These are phyloP conservation scores for Citrus hindsii DNA, from an alignment of 345 rosid genomes.

Conservation along the genomic window DNA sequence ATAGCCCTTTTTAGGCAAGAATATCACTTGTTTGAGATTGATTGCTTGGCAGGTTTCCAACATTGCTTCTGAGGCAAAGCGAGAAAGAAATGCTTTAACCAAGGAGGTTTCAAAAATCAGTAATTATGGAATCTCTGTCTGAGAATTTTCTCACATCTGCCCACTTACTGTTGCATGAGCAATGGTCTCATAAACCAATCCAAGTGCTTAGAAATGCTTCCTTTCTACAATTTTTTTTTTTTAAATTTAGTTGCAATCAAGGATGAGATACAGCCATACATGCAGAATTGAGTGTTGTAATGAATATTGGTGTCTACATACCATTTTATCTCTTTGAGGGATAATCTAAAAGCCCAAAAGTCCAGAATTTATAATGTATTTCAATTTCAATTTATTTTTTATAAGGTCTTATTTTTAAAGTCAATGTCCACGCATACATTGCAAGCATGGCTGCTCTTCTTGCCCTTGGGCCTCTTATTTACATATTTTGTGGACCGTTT, in stretches of 20 bases:
- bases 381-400: neutral
- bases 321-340: neutral
- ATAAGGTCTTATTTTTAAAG: neutral
- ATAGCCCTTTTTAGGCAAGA: neutral
- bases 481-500: neutral
- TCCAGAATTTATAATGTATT: neutral
- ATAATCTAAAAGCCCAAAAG: neutral
- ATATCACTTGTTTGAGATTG: neutral
- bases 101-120: slow-evolving; percentile 89
- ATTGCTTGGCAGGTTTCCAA: slow-evolving; percentile 56
- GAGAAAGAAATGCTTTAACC: slow-evolving; percentile 58
- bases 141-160: slow-evolving; percentile 15
- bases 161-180: neutral
- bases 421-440: neutral
- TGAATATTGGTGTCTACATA: neutral
- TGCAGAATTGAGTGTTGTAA: neutral
- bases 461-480: neutral
- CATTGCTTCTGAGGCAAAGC: slow-evolving; percentile 67
- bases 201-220: slow-evolving; percentile 19
- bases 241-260: neutral
- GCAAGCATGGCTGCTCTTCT: no score
- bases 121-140: slow-evolving; percentile 81
- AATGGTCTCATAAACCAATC: neutral
- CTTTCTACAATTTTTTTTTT: neutral
- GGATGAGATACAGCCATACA: neutral